phyloP scores from a whole-genome alignment of 2,329 filamentous ascomycete genomes.

The Stemphylium vesicarium region DNA sequence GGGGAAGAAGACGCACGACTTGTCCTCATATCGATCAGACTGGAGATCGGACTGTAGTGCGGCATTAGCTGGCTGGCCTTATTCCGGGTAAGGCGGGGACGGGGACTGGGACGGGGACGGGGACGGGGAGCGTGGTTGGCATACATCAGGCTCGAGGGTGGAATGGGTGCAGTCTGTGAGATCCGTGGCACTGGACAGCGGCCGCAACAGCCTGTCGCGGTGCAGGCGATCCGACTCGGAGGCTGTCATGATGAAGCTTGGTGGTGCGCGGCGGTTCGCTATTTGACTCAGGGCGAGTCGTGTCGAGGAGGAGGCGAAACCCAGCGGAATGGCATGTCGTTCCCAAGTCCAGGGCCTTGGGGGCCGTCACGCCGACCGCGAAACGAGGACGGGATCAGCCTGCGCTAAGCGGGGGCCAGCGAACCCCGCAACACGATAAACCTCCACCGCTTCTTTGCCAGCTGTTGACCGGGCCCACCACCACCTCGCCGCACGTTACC shows the following conservation, averaged over 20 bases:
- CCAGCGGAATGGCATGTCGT: constrained; percentile 25
- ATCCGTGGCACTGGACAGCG: constrained; percentile 29
- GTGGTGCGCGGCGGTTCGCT: constrained; percentile 4
- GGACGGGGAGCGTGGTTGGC: constrained; percentile 15
- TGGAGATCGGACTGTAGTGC: constrained; percentile 38
- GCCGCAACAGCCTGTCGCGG: constrained; percentile 20
- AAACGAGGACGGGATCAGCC: constrained; percentile 17
- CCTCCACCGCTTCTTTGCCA: constrained; percentile 19
- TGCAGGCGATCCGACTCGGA: constrained; percentile 3
- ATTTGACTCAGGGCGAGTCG: constrained; percentile 14
- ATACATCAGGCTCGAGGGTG: constrained; percentile 26
- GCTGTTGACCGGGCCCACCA: constrained; percentile 16
- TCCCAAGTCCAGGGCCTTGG: constrained; percentile 27
- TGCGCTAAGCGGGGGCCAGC: constrained; percentile 15
- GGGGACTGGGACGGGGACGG: constrained; percentile 13
- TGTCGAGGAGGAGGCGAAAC: constrained; percentile 24
- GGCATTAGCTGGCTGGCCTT: constrained; percentile 21
- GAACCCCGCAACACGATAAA: constrained; percentile 15
- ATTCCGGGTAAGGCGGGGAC: constrained; percentile 9
- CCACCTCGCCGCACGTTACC: constrained; percentile 14
- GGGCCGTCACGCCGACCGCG: constrained; percentile 19
- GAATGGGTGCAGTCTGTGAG: constrained; percentile 27
- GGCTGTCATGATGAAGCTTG: constrained; percentile 16
- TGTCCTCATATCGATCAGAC: constrained; percentile 40
- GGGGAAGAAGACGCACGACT: constrained; percentile 35